phyloP scores from a whole-genome alignment of 352 stramenopile genomes.

The Phytophthora capsici region DNA sequence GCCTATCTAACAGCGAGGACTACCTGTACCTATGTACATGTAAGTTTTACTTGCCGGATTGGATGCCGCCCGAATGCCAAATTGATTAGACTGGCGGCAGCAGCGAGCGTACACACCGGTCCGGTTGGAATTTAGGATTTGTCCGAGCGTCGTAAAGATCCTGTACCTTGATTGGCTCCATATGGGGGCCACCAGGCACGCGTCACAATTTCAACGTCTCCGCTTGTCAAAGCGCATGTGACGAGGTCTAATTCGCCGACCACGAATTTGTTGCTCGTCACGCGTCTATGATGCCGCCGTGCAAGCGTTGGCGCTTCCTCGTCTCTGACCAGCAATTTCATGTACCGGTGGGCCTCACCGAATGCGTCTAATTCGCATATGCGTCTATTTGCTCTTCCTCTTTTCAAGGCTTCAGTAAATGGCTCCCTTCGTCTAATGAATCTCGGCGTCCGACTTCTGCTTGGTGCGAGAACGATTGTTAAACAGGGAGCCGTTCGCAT shows the following conservation, averaged over 20 bases:
- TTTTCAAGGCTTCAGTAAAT: neutral
- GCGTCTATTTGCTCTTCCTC: slow-evolving; percentile 8
- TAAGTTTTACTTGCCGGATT: slow-evolving; percentile 1
- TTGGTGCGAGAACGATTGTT: slow-evolving; percentile 21
- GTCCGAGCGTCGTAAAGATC: neutral
- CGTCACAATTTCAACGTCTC: slow-evolving; percentile 5
- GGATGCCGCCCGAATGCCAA: slow-evolving; percentile 3
- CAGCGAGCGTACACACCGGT: slow-evolving; percentile 10
- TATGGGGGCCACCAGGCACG: slow-evolving; percentile 1
- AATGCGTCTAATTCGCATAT: slow-evolving; percentile 2
- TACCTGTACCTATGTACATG: neutral
- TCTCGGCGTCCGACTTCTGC: slow-evolving; percentile 15
- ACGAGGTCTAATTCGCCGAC: neutral
- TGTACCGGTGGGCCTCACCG: neutral
- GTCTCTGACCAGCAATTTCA: slow-evolving; percentile 7
- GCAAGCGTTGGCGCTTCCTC: slow-evolving; percentile 15
- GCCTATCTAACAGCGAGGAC: neutral
- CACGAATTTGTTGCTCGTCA: neutral
- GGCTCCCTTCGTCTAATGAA: slow-evolving; percentile 7
- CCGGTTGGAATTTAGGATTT: slow-evolving; percentile 2
- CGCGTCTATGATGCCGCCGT: slow-evolving; percentile 24
- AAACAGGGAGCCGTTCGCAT: slow-evolving; percentile 13
- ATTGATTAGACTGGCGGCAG: neutral
- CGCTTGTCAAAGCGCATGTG: neutral
- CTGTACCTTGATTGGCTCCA: neutral